Base-by-base conservation (phyloP, 2,329 filamentous ascomycete genomes). In the Diplodia intermedia region DNA sequence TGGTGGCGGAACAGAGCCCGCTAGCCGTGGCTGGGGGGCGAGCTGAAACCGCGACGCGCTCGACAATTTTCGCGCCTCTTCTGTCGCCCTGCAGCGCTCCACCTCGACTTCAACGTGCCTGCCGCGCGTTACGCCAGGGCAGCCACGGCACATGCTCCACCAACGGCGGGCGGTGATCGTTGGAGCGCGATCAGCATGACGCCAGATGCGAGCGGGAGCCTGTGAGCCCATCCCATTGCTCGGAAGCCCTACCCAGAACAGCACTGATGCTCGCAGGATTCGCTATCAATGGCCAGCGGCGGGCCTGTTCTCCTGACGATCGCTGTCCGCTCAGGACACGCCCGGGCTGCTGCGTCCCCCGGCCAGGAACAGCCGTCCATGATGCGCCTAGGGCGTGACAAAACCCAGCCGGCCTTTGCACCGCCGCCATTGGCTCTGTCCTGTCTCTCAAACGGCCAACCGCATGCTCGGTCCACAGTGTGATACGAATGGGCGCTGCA, bases 281-380 rank as follows among this genome's bases (percentile, higher is more conserved):
- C n/a, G 18, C 8, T 4, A 15, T n/a, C 54, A 26, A 20, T 63
- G 60, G 60, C 23, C 60, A 63, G 5, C 29, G n/a, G n/a, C 4
- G 60, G 60, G 36, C 23, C 60, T 29, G 60, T 52, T 26, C 60
- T 52, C 29, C 60, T 63, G 60, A 52, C 43, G 60, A 63, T 63
- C 60, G 6, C 9, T 29, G 18, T 11, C 43, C 29, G 43, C 31
- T 23, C 40, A 50, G 43, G 40, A 18, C 43, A 29, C n/a, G n/a
- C 23, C 1, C 23, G 23, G 23, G 23, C 23, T 23, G 40, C 18
- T 49, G 40, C 57, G 33, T 47, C 38, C 23, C n/a, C n/a, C 14
- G 23, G 12, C 38, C 60, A 52, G 43, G 60, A 26, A 23, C 43
- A 7, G 20, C 60, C 29, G 60, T 23, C 47, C 60, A 63, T 52